Evolutionary conservation across 1,284 basidiomycete genomes (phyloP).

Genomic region (Cutaneotrichosporon cavernicola): DNA sequence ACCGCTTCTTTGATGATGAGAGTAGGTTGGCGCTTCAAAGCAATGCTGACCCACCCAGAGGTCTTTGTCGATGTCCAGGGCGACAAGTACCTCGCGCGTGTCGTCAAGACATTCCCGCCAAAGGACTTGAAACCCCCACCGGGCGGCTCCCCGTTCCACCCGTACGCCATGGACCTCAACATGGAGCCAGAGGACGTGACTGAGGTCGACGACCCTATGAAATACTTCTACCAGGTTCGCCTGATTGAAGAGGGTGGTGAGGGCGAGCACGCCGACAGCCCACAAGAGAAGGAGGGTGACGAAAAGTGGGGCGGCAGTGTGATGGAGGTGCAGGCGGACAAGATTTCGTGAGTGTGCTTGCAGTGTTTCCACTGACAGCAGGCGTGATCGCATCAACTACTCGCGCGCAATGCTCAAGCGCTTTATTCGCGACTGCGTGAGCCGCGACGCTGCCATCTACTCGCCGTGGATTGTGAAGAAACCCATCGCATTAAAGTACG

Average conservation of each 20-base stretch:
- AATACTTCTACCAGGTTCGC: conserved; percentile 85
- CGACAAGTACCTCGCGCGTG: conserved; percentile 63
- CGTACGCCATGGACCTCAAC: conserved; percentile 75
- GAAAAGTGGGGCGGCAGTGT: conserved; percentile 59
- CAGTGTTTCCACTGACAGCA: conserved; percentile 44
- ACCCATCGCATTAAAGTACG: conserved; percentile 75
- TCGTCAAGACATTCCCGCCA: conserved; percentile 41
- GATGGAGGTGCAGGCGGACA: conserved; percentile 74
- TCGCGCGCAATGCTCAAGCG: conserved; percentile 94
- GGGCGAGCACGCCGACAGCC: conserved; percentile 29
- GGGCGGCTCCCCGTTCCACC: conserved; percentile 38
- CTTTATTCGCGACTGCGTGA: conserved; percentile 90
- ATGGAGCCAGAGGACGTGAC: conserved; percentile 69
- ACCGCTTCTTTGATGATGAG: conserved; percentile 88
- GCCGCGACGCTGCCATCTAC: conserved; percentile 83
- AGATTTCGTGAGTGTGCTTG: conserved; percentile 66
- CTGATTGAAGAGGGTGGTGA: conserved; percentile 56
- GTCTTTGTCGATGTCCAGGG: conserved; percentile 79
- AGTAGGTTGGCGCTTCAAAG: conserved; percentile 54
- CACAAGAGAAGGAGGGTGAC: conserved; percentile 55
- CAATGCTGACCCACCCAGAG: conserved; percentile 56
- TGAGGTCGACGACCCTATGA: conserved; percentile 70
- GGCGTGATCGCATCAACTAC: conserved; percentile 90
- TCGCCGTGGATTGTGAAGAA: conserved; percentile 94
- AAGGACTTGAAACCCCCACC: conserved; percentile 59